These are phyloP conservation scores for Talaromyces ruber DNA, from an alignment of 495 filamentous ascomycete genomes.

Conservation along the genomic window DNA sequence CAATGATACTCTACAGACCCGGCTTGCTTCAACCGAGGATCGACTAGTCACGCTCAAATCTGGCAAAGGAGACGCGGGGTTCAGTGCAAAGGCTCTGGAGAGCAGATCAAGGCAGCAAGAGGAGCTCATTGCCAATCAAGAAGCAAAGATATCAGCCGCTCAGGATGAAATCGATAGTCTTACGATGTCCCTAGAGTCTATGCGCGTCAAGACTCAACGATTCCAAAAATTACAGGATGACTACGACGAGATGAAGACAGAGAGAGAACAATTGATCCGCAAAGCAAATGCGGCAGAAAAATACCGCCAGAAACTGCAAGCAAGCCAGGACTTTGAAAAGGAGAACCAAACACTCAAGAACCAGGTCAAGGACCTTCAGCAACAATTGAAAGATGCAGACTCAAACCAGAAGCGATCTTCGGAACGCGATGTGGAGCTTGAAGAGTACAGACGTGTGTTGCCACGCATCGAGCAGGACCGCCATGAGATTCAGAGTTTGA, in stretches of 20 bases:
- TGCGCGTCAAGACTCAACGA: slow-evolving; percentile 35
- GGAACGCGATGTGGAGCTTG: slow-evolving; percentile 46
- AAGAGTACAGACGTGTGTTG: slow-evolving; percentile 49
- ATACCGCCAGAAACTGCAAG: slow-evolving; percentile 66
- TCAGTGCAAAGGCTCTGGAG: slow-evolving; percentile 38
- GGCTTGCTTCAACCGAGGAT: slow-evolving; percentile 39
- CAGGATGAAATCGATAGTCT: slow-evolving; percentile 36
- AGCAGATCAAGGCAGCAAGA: slow-evolving; percentile 42
- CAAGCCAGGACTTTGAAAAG: slow-evolving; percentile 60
- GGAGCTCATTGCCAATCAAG: slow-evolving; percentile 50
- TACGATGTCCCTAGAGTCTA: slow-evolving; percentile 30
- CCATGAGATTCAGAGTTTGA: slow-evolving; percentile 47
- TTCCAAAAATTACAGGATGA: slow-evolving; percentile 55
- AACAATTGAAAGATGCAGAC: slow-evolving; percentile 48
- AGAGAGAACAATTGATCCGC: slow-evolving; percentile 66
- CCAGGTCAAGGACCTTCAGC: slow-evolving; percentile 46
- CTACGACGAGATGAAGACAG: slow-evolving; percentile 61
- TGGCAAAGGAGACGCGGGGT: slow-evolving; percentile 33
- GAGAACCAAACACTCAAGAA: slow-evolving; percentile 59
- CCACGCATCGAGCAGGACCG: slow-evolving; percentile 54
- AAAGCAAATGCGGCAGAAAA: slow-evolving; percentile 72
- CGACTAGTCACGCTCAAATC: slow-evolving; percentile 34
- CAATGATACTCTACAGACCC: slow-evolving; percentile 42
- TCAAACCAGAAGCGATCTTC: slow-evolving; percentile 34
- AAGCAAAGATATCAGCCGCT: slow-evolving; percentile 41